Percentiles rank a stretch among this genome's conserved stretches.
Evolutionary conservation across 176 grass and related monocot species (phyloP).

Genomic region (Avena sativa): DNA sequence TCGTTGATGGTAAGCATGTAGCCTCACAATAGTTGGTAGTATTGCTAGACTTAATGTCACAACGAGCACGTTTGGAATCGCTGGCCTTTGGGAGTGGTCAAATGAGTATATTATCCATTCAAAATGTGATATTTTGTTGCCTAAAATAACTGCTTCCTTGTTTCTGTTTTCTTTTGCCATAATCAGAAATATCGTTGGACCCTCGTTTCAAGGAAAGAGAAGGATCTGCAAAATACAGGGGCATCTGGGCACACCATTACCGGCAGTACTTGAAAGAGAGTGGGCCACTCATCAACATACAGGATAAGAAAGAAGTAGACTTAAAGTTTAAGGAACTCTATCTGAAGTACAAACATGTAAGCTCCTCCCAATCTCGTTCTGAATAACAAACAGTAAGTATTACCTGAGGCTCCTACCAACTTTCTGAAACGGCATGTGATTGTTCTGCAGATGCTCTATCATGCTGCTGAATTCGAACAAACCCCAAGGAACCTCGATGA

Average conservation of each 20-base stretch:
- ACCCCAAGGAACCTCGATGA: slow-evolving; percentile 8
- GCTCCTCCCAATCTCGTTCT: neutral
- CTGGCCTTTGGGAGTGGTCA: neutral
- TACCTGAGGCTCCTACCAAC: neutral
- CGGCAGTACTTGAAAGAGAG: slow-evolving; percentile 46
- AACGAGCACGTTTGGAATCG: neutral
- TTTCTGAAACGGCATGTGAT: neutral
- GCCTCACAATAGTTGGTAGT: neutral
- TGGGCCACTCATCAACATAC: neutral
- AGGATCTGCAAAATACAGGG: neutral
- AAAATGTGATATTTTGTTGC: neutral
- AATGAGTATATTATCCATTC: neutral
- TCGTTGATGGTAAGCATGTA: neutral
- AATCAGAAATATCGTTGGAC: slow-evolving; percentile 56
- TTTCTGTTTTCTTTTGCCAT: neutral
- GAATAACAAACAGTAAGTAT: neutral
- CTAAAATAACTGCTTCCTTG: neutral
- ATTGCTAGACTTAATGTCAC: neutral
- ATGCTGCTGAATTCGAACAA: slow-evolving; percentile 51
- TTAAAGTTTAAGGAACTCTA: slow-evolving; percentile 45
- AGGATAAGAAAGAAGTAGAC: slow-evolving; percentile 24
- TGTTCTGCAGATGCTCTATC: slow-evolving; percentile 54
- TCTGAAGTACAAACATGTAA: slow-evolving; percentile 63
- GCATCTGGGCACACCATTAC: slow-evolving; percentile 36
- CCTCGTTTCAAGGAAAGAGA: slow-evolving; percentile 39